phyloP scores from a whole-genome alignment of 768 basidiomycete genomes.

The Auriscalpium microsporum region DNA sequence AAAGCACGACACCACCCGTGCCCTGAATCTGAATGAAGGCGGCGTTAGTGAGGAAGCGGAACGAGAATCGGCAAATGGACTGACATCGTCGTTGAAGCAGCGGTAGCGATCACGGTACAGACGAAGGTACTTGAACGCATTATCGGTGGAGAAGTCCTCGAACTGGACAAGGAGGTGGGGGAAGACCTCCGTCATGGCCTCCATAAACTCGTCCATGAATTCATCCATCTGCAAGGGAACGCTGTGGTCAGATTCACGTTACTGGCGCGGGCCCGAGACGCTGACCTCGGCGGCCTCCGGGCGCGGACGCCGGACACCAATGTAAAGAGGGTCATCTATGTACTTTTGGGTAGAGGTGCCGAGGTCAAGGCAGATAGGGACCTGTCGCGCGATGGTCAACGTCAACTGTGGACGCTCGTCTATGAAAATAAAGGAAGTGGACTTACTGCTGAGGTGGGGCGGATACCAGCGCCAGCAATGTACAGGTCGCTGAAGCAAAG shows the following conservation, averaged over 20 bases:
- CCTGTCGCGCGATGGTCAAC: neutral
- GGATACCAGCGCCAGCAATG: constrained; percentile 40
- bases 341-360: constrained; percentile 80
- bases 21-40: constrained; percentile 22
- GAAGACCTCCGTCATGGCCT: constrained; percentile 64
- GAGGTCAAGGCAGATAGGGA: constrained; percentile 77
- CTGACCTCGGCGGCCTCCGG: constrained; percentile 21
- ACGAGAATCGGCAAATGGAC: constrained; percentile 18
- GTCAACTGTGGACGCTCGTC: neutral
- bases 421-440: neutral
- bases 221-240: constrained; percentile 51
- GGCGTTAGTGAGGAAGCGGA: neutral
- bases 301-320: constrained; percentile 55
- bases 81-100: constrained; percentile 84
- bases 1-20: constrained; percentile 87
- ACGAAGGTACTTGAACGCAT: constrained; percentile 81
- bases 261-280: neutral
- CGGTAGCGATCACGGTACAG: constrained; percentile 67
- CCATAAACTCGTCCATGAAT: constrained; percentile 94
- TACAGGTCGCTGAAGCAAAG: constrained; percentile 1
- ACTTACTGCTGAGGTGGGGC: constrained; percentile 58
- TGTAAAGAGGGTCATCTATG: constrained; percentile 82
- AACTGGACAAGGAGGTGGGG: constrained; percentile 84
- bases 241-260: too few species aligned
- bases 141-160: constrained; percentile 90